Evolutionary conservation across 129 eudicot species (phyloP).

Genomic region (Ambrosia trifida): DNA sequence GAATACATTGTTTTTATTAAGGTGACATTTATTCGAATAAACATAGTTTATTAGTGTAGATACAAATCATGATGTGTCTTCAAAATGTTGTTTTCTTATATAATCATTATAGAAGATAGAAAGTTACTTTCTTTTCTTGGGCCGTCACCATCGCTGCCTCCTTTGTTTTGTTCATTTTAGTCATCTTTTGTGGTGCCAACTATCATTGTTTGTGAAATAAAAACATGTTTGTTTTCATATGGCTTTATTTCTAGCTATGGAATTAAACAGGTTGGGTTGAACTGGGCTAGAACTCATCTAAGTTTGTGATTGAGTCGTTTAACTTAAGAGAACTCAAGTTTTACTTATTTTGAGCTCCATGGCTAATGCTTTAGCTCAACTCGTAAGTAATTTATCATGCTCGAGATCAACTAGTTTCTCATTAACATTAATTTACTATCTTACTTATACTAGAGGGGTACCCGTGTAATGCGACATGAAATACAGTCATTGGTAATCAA

Average conservation of each 20-base stretch:
- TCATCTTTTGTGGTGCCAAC: slow-evolving; percentile 16
- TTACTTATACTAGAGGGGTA: no score
- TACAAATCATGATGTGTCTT: background rate
- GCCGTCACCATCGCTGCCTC: slow-evolving; percentile 21
- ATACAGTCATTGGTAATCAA: no score
- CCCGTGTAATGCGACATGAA: no score
- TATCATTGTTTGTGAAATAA: slow-evolving; percentile 5
- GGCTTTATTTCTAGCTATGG: background rate
- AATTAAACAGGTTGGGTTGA: no score
- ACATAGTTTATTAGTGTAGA: background rate
- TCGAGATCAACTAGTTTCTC: no score
- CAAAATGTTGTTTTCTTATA: background rate
- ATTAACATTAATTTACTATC: no score
- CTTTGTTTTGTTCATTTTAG: slow-evolving; percentile 16
- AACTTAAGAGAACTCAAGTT: no score
- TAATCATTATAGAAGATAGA: background rate
- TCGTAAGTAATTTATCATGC: no score
- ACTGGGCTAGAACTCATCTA: no score
- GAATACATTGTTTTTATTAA: background rate
- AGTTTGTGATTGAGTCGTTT: no score
- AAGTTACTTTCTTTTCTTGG: slow-evolving; percentile 18
- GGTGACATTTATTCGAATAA: background rate
- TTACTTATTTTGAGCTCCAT: no score
- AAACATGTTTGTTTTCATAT: slow-evolving; percentile 14
- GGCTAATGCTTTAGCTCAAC: no score